A percentile compares a stretch with the other conserved stretches of the same genome.
Conservation (phyloP, 805 yeast species). For the Candida awuae region DNA sequence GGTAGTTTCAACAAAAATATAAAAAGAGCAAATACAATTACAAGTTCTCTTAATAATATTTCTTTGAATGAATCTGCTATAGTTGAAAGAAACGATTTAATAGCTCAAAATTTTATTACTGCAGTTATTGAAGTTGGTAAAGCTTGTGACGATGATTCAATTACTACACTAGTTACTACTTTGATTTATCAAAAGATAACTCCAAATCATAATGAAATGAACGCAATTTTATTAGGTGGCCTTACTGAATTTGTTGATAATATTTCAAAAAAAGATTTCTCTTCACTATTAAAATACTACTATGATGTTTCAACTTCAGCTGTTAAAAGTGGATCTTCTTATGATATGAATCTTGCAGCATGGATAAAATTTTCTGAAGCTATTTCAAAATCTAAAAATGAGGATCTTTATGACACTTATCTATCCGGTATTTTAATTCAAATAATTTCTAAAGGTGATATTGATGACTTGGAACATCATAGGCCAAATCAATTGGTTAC, state of each 20-base stretch:
- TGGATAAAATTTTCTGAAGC: slow-evolving; percentile 36
- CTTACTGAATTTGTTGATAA: slow-evolving; percentile 54
- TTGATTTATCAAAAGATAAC: slow-evolving; percentile 69
- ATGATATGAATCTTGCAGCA: slow-evolving; percentile 31
- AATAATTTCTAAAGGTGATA: slow-evolving; percentile 74
- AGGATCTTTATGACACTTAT: slow-evolving; percentile 48
- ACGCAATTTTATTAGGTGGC: slow-evolving; percentile 50
- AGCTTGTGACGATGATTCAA: slow-evolving; percentile 59
- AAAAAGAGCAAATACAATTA: slow-evolving; percentile 9
- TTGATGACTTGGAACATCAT: slow-evolving; percentile 62
- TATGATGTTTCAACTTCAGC: slow-evolving; percentile 43
- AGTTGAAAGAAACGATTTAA: slow-evolving; percentile 21
- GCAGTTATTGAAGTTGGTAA: slow-evolving; percentile 62
- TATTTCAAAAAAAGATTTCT: slow-evolving; percentile 60
- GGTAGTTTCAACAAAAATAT: slow-evolving; percentile 29
- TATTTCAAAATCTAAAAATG: slow-evolving; percentile 25
- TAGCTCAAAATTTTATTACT: slow-evolving; percentile 60
- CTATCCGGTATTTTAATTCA: slow-evolving; percentile 58
- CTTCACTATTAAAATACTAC: slow-evolving; percentile 50
- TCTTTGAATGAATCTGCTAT: slow-evolving; percentile 14
- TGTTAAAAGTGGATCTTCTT: slow-evolving; percentile 27
- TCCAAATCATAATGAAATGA: slow-evolving; percentile 43
- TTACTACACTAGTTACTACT: slow-evolving; percentile 70
- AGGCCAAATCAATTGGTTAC: slow-evolving; percentile 68
- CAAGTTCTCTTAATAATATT: slow-evolving; percentile 7